A percentile compares a stretch with the other conserved stretches of the same genome.
Conservation (phyloP, 75 land plant species). For the Pinus albicaulis region DNA sequence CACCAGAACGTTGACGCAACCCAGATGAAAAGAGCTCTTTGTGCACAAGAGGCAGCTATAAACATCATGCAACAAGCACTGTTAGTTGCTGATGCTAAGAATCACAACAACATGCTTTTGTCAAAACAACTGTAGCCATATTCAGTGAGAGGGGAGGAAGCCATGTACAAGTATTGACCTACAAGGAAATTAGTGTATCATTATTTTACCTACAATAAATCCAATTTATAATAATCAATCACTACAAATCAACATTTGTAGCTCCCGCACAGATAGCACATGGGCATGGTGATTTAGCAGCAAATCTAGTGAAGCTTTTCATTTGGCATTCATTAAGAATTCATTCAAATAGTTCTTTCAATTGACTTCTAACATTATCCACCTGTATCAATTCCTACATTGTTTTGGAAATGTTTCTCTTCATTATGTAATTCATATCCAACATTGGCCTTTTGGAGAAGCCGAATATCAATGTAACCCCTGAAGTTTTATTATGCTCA, state of each 20-base stretch:
- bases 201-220: neutral
- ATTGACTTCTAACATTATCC: neutral
- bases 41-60: slow-evolving; percentile 83
- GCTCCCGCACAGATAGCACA: too few relatives aligned
- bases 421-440: neutral
- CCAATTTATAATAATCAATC: neutral
- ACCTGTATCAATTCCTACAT: neutral
- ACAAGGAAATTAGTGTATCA: neutral
- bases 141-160: neutral
- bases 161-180: neutral
- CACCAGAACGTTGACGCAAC: slow-evolving; percentile 89
- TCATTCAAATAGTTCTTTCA: neutral
- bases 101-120: neutral
- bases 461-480: neutral
- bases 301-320: neutral
- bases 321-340: neutral
- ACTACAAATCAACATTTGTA: neutral
- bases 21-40: slow-evolving; percentile 94
- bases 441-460: neutral
- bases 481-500: neutral
- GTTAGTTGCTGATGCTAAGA: neutral
- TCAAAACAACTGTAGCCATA: neutral
- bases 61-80: neutral
- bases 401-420: too few relatives aligned
- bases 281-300: neutral